Evolutionary conservation across 2,329 filamentous ascomycete species (phyloP), one percentile per base, ranked within the genome.

Genomic region (Fusarium cicatricum): DNA sequence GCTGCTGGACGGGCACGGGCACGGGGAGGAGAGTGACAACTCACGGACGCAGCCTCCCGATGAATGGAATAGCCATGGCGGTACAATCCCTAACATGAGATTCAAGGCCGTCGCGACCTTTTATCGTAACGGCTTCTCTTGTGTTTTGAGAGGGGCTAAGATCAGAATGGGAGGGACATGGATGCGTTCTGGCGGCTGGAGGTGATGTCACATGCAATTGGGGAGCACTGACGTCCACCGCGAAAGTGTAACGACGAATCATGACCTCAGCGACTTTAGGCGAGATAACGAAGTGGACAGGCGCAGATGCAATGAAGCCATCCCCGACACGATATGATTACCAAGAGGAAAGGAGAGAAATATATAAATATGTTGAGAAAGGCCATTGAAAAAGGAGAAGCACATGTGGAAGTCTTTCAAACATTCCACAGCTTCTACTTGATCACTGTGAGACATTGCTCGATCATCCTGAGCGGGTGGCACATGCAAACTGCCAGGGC

Each of bases 21-120:
- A n/a, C 23, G 28, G 16, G 33, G 32, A 36, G 43, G 40, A 47
- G 21, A 38, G 53, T 55, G 23, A 44, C 31, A 58, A 76, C 80
- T 72, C 66, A 84, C 82, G 79, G 75, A 67, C 81, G 79, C 49
- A 83, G 75, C 62, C 80, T 78, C 47, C 82, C 81, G 28, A 84
- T 71, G 58, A 84, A 83, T 9, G 81, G 81, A 43, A 84, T 75
- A 43, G 81, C 74, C 82, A 84, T 84, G 45, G 52, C 72, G 67
- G 59, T 46, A 31, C 16, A 52, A 51, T 52, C 48, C 53, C 47
- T 39, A 10, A 17, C 32, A 39, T 26, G 28, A 52, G 38, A 39
- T 46, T 7, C 34, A 33, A 28, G 48, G 47, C 36, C 46, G 41
- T 28, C 46, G 42, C 46, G 50, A 55, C 52, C 37, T 52, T 36